Base-by-base conservation (phyloP, 1,139 yeast species). In the Saccharomycopsis hybrid region DNA sequence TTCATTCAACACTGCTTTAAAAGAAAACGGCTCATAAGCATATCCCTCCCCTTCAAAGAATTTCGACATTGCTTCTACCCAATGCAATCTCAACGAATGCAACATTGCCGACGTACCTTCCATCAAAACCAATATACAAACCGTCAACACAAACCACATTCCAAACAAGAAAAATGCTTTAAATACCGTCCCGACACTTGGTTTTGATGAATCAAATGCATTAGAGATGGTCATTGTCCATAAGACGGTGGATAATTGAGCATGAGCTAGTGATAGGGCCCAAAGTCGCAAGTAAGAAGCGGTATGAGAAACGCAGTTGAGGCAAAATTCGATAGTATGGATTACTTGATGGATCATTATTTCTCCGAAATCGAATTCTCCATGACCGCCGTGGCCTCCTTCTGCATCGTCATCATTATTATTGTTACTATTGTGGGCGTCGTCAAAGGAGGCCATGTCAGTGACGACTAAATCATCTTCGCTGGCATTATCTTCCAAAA, bases 41-140 rank as follows among this genome's bases (percentile, higher is more conserved):
- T 82, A 76, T 48, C 98, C 98, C 63, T 92, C 97, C 59, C 98
- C 98, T 61, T 85, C 88, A 62, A 92, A 94, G 66, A 87, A 94
- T 70, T 94, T 94, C 47, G 97, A 89, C 97, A 94, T 94, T 33
- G 97, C 90, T 69, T 94, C 99, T 51, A 94, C 98, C 99, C 99
- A 92, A 66, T 92, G 98, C 63, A 92, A 72, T 68, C 98, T 85
- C 61, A 94, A 76, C 29, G 97, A 86, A 68, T 94, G 99, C 61
- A 94, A 76, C 98, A 94, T 94, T 31, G 98, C 98, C 41, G 96
- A 86, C 0, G 98, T 94, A 49, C 99, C 99, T 68, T 94, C 98
- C 98, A 94, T 92, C 54, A 89, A 74, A 47, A 94, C 97, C 64
- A 94, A 76, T 53, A 94, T 89, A 58, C 89, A 82, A 43, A 89